Base-by-base conservation (phyloP, 306 rosid genomes). In the Dryas drummondii region DNA sequence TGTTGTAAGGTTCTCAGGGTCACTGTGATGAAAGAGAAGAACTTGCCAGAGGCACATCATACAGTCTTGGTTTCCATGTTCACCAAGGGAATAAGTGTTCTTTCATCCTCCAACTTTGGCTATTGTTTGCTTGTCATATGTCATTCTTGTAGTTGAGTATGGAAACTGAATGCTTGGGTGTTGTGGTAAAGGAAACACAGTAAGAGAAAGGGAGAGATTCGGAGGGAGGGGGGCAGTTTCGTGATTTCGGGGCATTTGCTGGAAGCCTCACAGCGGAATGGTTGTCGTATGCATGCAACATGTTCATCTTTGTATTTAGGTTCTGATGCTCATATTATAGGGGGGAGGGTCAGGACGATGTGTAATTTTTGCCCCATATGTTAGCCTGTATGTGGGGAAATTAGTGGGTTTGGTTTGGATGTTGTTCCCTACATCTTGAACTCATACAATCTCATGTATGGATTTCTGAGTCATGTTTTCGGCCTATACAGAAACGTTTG, bases 361-460 rank as follows among this genome's bases (percentile, higher is more conserved):
- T 87, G 77, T 86, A 83, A 89, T 91, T 88, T 89, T 91, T 87
- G 88, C 64, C 70, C 85, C 79, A 72, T 78, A 64, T 78, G 70
- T 80, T 66, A 56, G 78, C 37, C 48, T 72, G 86, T 79, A 62
- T 65, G 45, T 73, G 87, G 72, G 80, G 86, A 73, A 72, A 79
- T 80, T 76, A 68, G 84, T 75, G 88, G 79, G 84, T 84, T 85
- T 88, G 92, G 91, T 82, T 89, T 86, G 88, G 85, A 71, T 83
- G 88, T 40, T 85, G 85, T 81, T 32, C 37, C 37, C 37, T 83
- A 46, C 80, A 72, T 75, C 63, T 60, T 88, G 72, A 80, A 61
- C 84, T 79, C 88, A 62, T 82, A 82, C 83, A 68, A 71, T 87
- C 63, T 66, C 82, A 46, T 70, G 82, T 78, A 87, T 90, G 79